Evolutionary conservation across 495 filamentous ascomycete genomes (phyloP), one percentile per base, ranked within the genome.

Genomic region (Endocarpon pusillum): DNA sequence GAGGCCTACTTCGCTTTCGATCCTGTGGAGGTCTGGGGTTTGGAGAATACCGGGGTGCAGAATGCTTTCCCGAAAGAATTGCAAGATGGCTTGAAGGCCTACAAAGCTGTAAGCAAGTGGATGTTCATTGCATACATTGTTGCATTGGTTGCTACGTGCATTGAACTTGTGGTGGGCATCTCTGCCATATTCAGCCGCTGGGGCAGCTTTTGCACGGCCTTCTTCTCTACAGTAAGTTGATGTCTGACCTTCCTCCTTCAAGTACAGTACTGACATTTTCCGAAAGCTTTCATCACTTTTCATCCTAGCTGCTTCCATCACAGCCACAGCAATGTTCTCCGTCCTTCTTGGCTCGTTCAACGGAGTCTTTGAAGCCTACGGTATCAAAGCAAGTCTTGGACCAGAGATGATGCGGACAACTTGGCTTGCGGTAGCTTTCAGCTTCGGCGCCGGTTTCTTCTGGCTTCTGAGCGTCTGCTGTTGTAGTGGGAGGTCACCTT

Each of bases 401-500:
- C 69, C 46, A 31, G 62, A 65, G 44, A 85, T 78, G 53, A 71
- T 79, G 37, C 65, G 65, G 17, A 55, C 67, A 3, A 67, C 73
- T 32, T 96, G 87, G 87, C 54, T 94, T 32, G 76, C 74, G 32
- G 77, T 75, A 8, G 77, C 64, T 21, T 89, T 91, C 52, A 72
- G 77, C 29, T 43, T 83, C 16, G 80, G 49, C 31, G 73, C 73
- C 10, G 66, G 66, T 37, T 43, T 92, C 44, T 94, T 93, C 75
- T 96, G 87, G 87, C 60, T 80, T 43, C 71, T 92, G 55, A 81
- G 73, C 54, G 64, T 73, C 36, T 94, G 87, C 78, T 94, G 86
- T 73, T 94, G 87, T 64, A 67, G 62, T 37, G 72, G 71, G n/a
- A 56, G 58, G 41, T 62, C 61, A 3, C 61, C 59, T 2, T 61